Evolutionary conservation across 257 asterid genomes (phyloP), one percentile per base, ranked within the genome.

Genomic region (Anisodus acutangulus): DNA sequence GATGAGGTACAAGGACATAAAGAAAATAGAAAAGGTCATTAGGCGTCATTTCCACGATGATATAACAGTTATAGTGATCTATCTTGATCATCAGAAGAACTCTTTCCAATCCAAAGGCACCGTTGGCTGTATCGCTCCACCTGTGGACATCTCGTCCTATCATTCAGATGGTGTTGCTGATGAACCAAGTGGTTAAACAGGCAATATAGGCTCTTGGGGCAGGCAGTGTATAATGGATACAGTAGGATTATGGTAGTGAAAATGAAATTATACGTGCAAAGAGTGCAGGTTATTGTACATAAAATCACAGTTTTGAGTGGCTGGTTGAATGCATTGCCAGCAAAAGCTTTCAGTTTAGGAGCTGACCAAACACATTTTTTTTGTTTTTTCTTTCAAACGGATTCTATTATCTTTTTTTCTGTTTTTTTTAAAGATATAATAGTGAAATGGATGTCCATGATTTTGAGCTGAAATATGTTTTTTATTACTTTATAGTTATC

Each of bases 11-110:
- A 74, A 22, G 45, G 81, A 74, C 45, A 49, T 74, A 49, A 74
- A 74, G 81, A 74, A 74, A 51, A 74, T 74, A 74, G 81, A 74
- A 43, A 49, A 74, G 62, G 81, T 62, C 7, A 49, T 74, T 74
- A 74, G 81, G 6, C 81, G 81, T 49, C 81, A 74, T 74, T 74
- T 74, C 81, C 81, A 74, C 81, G 81, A 74, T 49, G 81, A 74
- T 22, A 74, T 74, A 74, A 49, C 81, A 19, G 81, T 26, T 13
- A 12, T 74, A 74, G 81, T 74, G 45, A 74, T 74, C 13, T 74
- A 47, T 51, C 43, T 74, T 49, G 81, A 74, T 74, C 43, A 49
- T 19, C 60, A 74, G 62, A 74, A 74, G 45, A 74, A 51, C 19
- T 74, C 81, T 22, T 74, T 49, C 19, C 45, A 74, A 13, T 74